Conservation (phyloP, 768 basidiomycete genomes). For the Omphalotus guepiniiformis region DNA sequence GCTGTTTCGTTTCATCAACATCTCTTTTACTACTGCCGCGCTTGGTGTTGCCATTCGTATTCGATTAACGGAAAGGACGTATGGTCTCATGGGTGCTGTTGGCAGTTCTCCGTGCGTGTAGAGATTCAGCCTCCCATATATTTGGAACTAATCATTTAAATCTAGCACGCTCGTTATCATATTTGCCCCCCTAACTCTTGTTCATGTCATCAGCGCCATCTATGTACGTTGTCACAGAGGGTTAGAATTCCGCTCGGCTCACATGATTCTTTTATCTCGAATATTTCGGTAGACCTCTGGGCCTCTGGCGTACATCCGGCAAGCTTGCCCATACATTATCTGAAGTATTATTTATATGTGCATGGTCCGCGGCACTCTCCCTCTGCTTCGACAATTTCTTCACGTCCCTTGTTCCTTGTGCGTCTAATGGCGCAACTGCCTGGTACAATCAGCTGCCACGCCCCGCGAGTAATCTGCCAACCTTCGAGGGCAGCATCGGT, state of each 20-base stretch:
- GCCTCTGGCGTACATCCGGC: conserved; percentile 85
- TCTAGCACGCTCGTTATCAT: conserved; percentile 76
- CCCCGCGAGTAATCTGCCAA: conserved; percentile 39
- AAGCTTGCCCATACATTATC: conserved; percentile 84
- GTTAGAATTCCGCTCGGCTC: conserved; percentile 6
- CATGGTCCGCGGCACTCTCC: conserved; percentile 89
- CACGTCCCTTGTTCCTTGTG: conserved; percentile 79
- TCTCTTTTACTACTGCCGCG: conserved; percentile 75
- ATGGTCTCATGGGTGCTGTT: conserved; percentile 60
- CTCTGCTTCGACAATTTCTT: conserved; percentile 91
- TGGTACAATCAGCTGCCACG: conserved; percentile 77
- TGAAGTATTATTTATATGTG: conserved; percentile 88
- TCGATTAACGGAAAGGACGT: conserved; percentile 48
- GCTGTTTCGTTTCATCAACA: conserved; percentile 84
- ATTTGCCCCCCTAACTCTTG: conserved; percentile 76
- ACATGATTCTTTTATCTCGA: conserved; percentile 55
- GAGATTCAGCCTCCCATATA: conserved; percentile 1
- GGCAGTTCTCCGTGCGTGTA: conserved; percentile 75
- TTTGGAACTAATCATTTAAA: background rate
- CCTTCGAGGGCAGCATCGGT: conserved; percentile 41
- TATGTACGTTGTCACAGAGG: conserved; percentile 51
- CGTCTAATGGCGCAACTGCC: conserved; percentile 48
- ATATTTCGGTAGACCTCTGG: conserved; percentile 88
- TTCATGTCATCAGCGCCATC: conserved; percentile 82
- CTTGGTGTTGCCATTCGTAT: conserved; percentile 78